A percentile compares a stretch with the other conserved stretches of the same genome.
Evolutionary conservation across 345 rosid genomes (phyloP).

Genomic region (Jatropha curcas): DNA sequence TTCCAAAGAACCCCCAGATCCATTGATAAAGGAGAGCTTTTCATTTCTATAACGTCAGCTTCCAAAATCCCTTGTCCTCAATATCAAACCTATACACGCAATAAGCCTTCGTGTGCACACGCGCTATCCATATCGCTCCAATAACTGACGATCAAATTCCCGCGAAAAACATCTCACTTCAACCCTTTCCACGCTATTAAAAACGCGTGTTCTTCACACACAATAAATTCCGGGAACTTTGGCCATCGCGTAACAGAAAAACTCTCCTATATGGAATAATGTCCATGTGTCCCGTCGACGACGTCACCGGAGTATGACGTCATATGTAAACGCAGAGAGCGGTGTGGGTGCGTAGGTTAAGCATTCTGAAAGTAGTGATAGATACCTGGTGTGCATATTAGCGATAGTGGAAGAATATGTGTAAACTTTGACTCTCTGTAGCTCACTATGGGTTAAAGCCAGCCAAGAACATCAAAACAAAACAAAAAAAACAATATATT

Average conservation of each 20-base stretch:
- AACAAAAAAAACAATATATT: not conserved
- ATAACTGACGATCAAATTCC: not conserved
- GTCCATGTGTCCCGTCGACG: not conserved
- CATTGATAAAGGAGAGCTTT: too few relatives aligned
- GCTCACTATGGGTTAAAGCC: slow-evolving; percentile 29
- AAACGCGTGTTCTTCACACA: not conserved
- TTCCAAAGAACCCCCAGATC: not conserved
- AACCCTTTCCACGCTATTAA: not conserved
- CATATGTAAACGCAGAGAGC: not conserved
- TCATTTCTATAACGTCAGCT: too few relatives aligned
- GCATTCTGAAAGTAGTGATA: not conserved
- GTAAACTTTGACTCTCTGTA: slow-evolving; percentile 39
- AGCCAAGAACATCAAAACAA: not conserved
- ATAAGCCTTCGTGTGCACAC: not conserved
- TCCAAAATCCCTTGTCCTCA: too few relatives aligned
- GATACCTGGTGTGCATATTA: slow-evolving; percentile 37
- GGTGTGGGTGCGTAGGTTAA: slow-evolving; percentile 22
- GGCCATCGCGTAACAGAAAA: too few relatives aligned
- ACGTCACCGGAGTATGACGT: not conserved
- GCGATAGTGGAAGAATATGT: slow-evolving; percentile 35
- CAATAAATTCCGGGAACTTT: too few relatives aligned
- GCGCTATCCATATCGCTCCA: too few relatives aligned
- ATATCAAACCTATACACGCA: not conserved
- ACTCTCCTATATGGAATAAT: too few relatives aligned
- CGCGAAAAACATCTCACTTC: not conserved